Percentiles rank a stretch among this genome's conserved stretches.
phyloP scores from a whole-genome alignment of 164 flowering plant species.

The Aristolochia fimbriata region DNA sequence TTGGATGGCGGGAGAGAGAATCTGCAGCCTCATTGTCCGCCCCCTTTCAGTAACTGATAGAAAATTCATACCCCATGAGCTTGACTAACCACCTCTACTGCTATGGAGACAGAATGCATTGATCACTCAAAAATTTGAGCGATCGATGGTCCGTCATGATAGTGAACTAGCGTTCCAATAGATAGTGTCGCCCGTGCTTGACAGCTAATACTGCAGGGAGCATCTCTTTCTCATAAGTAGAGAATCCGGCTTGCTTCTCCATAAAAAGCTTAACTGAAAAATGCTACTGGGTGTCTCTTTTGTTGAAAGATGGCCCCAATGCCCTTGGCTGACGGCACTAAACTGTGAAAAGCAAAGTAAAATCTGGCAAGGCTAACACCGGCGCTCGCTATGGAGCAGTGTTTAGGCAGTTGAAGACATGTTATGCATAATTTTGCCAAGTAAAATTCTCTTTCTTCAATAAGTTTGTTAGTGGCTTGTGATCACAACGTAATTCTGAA shows the following conservation, averaged over 20 bases:
- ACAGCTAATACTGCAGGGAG: neutral
- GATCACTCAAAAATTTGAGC: neutral
- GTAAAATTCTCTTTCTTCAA: neutral
- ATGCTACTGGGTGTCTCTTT: neutral
- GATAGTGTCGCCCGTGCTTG: neutral
- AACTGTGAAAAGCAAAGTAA: no score
- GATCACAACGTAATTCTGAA: no score
- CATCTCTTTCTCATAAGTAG: conserved; percentile 2
- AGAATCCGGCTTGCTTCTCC: neutral
- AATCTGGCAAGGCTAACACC: neutral
- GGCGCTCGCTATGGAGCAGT: neutral
- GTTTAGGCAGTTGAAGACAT: neutral
- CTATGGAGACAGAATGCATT: neutral
- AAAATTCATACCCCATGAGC: neutral
- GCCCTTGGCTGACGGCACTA: neutral
- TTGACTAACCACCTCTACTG: no score
- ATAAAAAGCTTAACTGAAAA: neutral
- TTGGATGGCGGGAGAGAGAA: no score
- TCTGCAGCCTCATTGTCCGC: no score
- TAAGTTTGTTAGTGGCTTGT: no score
- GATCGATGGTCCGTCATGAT: neutral
- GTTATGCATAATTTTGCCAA: neutral
- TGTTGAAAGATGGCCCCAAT: neutral
- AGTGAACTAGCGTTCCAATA: neutral
- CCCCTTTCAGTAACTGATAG: no score